phyloP scores from a whole-genome alignment of 2,329 filamentous ascomycete genomes.

The Podosphaera xanthii region DNA sequence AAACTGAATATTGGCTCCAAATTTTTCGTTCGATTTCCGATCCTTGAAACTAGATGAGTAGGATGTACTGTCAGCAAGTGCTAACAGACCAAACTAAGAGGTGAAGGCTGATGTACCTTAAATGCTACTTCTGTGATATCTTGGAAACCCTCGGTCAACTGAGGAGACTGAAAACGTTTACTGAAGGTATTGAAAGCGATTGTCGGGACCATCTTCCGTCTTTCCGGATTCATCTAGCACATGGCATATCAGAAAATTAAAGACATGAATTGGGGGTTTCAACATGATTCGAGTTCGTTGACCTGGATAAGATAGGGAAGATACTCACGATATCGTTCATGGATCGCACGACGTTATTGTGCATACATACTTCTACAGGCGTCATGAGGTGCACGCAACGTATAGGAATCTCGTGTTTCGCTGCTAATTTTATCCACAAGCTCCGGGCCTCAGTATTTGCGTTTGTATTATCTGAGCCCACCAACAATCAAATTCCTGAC shows the following conservation, averaged over 20 bases:
- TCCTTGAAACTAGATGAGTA: slow-evolving; percentile 11
- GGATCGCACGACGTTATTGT: slow-evolving; percentile 71
- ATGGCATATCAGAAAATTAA: not conserved
- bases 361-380: slow-evolving; percentile 37
- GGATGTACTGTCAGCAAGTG: not conserved
- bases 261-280: not conserved
- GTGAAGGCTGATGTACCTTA: slow-evolving; percentile 19
- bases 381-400: slow-evolving; percentile 74
- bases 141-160: slow-evolving; percentile 54
- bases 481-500: not conserved
- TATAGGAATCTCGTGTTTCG: slow-evolving; percentile 46
- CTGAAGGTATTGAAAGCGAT: slow-evolving; percentile 61
- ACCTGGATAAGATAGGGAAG: not conserved
- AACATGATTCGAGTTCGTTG: not conserved
- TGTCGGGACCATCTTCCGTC: slow-evolving; percentile 46
- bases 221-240: slow-evolving; percentile 57
- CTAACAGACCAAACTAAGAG: not conserved
- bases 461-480: slow-evolving; percentile 70
- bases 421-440: slow-evolving; percentile 58
- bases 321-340: slow-evolving; percentile 24
- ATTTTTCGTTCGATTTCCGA: slow-evolving; percentile 39
- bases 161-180: slow-evolving; percentile 50
- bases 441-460: slow-evolving; percentile 53
- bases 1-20: slow-evolving; percentile 65
- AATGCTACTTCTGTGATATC: slow-evolving; percentile 62